Conservation (phyloP, 2,329 filamentous ascomycete genomes). For the Calonectria fujianensis region DNA sequence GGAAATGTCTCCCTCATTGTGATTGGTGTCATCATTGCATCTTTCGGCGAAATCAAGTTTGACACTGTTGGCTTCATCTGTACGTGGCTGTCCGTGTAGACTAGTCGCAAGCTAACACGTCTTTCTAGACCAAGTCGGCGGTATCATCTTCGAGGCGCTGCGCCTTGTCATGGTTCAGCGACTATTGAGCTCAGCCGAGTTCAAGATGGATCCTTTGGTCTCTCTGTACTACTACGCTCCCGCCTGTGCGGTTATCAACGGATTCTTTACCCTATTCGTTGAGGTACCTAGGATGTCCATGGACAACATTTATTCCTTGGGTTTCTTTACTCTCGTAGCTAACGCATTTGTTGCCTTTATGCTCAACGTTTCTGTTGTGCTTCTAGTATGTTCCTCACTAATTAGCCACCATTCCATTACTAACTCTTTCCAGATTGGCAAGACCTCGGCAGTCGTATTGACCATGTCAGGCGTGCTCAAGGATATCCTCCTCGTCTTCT, state of each 20-base stretch:
- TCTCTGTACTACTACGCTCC: slow-evolving; percentile 40
- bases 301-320: slow-evolving; percentile 30
- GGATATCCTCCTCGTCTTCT: slow-evolving; percentile 38
- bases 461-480: slow-evolving; percentile 40
- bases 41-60: slow-evolving; percentile 41
- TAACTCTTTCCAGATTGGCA: slow-evolving; percentile 33
- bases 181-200: slow-evolving; percentile 37
- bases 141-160: slow-evolving; percentile 39
- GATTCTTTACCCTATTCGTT: slow-evolving; percentile 34
- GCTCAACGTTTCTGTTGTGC: slow-evolving; percentile 41
- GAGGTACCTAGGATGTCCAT: slow-evolving; percentile 33
- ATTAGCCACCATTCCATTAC: background rate
- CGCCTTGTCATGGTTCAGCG: slow-evolving; percentile 40
- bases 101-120: background rate
- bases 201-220: slow-evolving; percentile 40
- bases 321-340: slow-evolving; percentile 30
- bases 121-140: slow-evolving; percentile 30
- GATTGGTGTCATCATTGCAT: slow-evolving; percentile 37
- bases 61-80: slow-evolving; percentile 33
- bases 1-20: slow-evolving; percentile 35
- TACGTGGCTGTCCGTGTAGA: background rate
- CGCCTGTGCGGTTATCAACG: slow-evolving; percentile 32
- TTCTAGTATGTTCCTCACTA: slow-evolving; percentile 7
- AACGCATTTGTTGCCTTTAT: slow-evolving; percentile 38
- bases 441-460: slow-evolving; percentile 37